Evolutionary conservation across 2,329 filamentous ascomycete species (phyloP).

Genomic region (Aphanoascus verrucosus): DNA sequence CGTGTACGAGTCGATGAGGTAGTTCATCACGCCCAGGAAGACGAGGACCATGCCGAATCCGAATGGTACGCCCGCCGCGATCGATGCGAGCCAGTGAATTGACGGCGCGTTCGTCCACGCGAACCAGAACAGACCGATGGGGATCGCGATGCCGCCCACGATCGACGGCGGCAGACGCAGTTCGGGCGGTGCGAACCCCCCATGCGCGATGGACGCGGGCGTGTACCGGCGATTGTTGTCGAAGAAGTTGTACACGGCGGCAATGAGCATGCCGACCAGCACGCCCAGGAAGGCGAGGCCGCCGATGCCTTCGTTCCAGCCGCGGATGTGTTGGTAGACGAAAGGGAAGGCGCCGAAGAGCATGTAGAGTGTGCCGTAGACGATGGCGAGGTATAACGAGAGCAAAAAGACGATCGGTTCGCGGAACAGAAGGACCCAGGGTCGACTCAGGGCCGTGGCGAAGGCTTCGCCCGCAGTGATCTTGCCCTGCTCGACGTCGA

Average conservation of each 20-base stretch:
- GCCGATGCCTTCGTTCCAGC: conserved; percentile 50
- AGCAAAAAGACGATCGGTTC: conserved; percentile 59
- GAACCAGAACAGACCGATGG: conserved; percentile 57
- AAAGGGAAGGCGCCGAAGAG: conserved; percentile 54
- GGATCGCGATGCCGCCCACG: conserved; percentile 52
- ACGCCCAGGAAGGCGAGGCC: conserved; percentile 60
- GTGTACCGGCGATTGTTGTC: conserved; percentile 51
- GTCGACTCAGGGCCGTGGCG: conserved; percentile 49
- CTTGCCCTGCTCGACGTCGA: conserved; percentile 39
- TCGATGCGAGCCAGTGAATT: conserved; percentile 46
- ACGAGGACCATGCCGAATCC: conserved; percentile 49
- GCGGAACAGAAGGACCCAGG: conserved; percentile 58
- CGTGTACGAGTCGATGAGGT: conserved; percentile 58
- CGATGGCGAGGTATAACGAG: conserved; percentile 54
- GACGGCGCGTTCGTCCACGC: conserved; percentile 52
- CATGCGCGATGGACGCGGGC: conserved; percentile 35
- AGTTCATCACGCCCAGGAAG: conserved; percentile 56
- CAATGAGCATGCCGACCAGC: conserved; percentile 53
- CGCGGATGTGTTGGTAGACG: conserved; percentile 51
- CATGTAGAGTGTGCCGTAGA: conserved; percentile 41
- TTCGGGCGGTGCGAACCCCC: conserved; percentile 54
- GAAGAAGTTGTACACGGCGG: conserved; percentile 42
- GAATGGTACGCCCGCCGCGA: conserved; percentile 44
- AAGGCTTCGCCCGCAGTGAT: conserved; percentile 42
- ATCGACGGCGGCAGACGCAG: conserved; percentile 53